These are phyloP conservation scores for Panicum virgatum DNA, from an alignment of 202 grass and related monocot species.

Conservation along the genomic window DNA sequence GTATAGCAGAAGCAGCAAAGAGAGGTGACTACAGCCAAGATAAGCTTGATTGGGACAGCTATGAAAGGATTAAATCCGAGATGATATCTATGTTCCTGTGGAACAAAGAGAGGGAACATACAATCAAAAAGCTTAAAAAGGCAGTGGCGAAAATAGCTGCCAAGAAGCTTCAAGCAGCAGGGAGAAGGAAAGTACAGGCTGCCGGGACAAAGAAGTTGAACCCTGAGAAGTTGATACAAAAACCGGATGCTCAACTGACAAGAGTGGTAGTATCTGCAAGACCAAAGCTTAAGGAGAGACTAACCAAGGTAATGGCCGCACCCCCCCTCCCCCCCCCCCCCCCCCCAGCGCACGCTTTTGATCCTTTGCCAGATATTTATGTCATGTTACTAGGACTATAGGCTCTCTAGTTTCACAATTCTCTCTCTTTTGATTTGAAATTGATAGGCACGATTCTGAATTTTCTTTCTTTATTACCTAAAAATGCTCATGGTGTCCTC, in stretches of 20 bases:
- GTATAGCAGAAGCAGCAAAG: conserved; percentile 67
- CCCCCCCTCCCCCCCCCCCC: no score
- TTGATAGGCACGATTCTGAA: background rate
- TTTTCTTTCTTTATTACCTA: background rate
- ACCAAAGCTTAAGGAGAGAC: conserved; percentile 65
- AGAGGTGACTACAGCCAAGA: conserved; percentile 52
- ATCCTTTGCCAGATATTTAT: conserved; percentile 6
- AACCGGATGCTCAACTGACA: conserved; percentile 25
- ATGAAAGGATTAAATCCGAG: conserved; percentile 60
- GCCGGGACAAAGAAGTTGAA: conserved; percentile 6
- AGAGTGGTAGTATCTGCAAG: conserved; percentile 38
- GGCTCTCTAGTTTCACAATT: background rate
- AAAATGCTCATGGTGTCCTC: background rate
- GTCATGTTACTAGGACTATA: background rate
- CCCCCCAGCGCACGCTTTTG: no score
- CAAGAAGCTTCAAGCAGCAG: conserved; percentile 46
- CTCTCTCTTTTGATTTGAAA: background rate
- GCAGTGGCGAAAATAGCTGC: conserved; percentile 28
- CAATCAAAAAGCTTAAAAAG: conserved; percentile 43
- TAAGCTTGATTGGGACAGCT: conserved; percentile 76
- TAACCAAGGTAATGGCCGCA: conserved; percentile 68
- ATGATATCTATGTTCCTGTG: conserved; percentile 47
- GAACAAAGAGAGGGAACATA: conserved; percentile 44
- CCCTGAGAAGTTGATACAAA: conserved; percentile 37
- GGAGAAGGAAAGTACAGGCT: conserved; percentile 32